Conservation (phyloP, 1,284 basidiomycete species). For the Apiotrichum siamense region DNA sequence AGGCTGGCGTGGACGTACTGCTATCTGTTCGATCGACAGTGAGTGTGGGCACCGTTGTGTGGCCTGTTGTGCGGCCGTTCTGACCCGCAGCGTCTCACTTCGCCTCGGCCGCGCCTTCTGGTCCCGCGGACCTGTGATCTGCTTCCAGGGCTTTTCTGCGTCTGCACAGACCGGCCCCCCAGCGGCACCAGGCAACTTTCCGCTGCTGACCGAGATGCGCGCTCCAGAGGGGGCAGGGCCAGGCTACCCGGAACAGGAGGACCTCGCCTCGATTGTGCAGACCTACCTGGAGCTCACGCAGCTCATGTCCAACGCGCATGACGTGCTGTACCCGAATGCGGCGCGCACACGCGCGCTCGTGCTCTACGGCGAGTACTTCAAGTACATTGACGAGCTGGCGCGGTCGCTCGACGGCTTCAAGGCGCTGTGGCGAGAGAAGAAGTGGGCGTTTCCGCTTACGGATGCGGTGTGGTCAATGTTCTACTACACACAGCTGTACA, state of each 20-base stretch:
- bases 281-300: constrained; percentile 47
- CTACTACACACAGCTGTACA: constrained; percentile 43
- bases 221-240: constrained; percentile 2
- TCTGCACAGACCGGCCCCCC: constrained; percentile 43
- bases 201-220: constrained; percentile 34
- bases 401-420: constrained; percentile 44
- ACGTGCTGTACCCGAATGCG: constrained; percentile 44
- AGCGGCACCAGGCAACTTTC: constrained; percentile 41
- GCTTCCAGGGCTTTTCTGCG: constrained; percentile 45
- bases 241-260: constrained; percentile 31
- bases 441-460: constrained; percentile 40
- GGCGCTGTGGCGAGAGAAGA: constrained; percentile 39
- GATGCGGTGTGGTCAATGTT: constrained; percentile 43
- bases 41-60: constrained; percentile 9
- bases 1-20: constrained; percentile 47
- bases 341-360: constrained; percentile 41
- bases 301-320: constrained; percentile 46
- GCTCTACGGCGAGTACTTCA: constrained; percentile 42
- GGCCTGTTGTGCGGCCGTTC: background rate
- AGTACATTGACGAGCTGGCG: constrained; percentile 45
- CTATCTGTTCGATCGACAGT: constrained; percentile 46
- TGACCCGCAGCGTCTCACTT: constrained; percentile 31
- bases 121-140: constrained; percentile 45
- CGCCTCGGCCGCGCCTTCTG: constrained; percentile 47
- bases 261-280: constrained; percentile 42